Conservation (phyloP, 2,329 filamentous ascomycete species). For the Hymenoscyphus occultus region DNA sequence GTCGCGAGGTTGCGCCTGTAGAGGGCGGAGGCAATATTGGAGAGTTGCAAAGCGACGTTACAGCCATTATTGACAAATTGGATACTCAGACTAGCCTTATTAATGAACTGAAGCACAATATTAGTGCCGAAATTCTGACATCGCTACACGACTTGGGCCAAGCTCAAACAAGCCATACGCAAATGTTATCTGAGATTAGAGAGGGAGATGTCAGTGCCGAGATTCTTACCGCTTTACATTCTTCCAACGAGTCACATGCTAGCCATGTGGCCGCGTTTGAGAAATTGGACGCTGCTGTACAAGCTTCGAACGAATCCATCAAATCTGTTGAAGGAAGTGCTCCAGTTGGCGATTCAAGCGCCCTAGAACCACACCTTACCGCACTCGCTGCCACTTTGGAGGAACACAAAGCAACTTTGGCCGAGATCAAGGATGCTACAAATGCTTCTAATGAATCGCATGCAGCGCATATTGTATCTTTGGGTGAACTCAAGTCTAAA, state of each 20-base stretch:
- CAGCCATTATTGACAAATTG: conserved; percentile 27
- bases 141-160: conserved; percentile 30
- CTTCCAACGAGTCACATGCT: conserved; percentile 27
- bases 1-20: conserved; percentile 15
- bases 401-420: conserved; percentile 21
- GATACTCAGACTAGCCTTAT: conserved; percentile 26
- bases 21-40: conserved; percentile 3
- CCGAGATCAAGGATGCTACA: conserved; percentile 17
- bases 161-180: conserved; percentile 22
- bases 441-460: conserved; percentile 17
- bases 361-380: conserved; percentile 19
- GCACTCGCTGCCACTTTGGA: conserved; percentile 21
- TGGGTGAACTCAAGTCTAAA: conserved; percentile 24
- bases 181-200: conserved; percentile 27
- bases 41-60: conserved; percentile 14
- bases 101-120: conserved; percentile 35
- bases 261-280: conserved; percentile 19
- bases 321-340: conserved; percentile 14
- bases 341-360: conserved; percentile 7
- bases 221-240: conserved; percentile 34
- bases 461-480: conserved; percentile 15
- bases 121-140: conserved; percentile 35
- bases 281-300: conserved; percentile 21
- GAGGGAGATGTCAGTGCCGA: conserved; percentile 34
- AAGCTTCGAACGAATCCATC: conserved; percentile 22